phyloP scores from a whole-genome alignment of 495 filamentous ascomycete genomes.

The Parmelia sp. region DNA sequence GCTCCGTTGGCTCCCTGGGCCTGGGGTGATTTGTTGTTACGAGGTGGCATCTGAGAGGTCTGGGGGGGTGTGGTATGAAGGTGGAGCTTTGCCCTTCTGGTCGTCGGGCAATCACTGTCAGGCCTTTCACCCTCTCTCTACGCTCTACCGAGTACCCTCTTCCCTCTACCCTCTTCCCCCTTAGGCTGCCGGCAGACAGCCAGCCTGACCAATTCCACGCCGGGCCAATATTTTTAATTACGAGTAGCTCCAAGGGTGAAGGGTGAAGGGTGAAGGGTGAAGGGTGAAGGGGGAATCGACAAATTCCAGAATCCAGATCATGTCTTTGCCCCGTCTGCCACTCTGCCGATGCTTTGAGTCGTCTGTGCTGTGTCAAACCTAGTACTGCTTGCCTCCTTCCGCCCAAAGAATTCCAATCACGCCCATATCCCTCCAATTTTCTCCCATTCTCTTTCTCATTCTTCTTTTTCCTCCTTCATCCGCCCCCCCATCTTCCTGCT shows the following conservation, averaged over 20 bases:
- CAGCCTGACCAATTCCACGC: slow-evolving; percentile 20
- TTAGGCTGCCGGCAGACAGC: slow-evolving; percentile 11
- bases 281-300: too few relatives aligned
- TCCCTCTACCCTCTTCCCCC: neutral
- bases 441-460: slow-evolving; percentile 1
- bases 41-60: slow-evolving; percentile 6
- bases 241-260: too few relatives aligned
- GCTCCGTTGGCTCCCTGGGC: neutral
- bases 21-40: slow-evolving; percentile 8
- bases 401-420: slow-evolving; percentile 21
- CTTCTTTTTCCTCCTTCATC: slow-evolving; percentile 13
- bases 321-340: slow-evolving; percentile 22
- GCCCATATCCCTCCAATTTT: slow-evolving; percentile 14
- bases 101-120: slow-evolving; percentile 11
- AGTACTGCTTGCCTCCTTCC: slow-evolving; percentile 28
- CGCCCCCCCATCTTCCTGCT: slow-evolving; percentile 1
- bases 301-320: slow-evolving; percentile 19
- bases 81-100: slow-evolving; percentile 17
- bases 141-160: too few relatives aligned
- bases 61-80: slow-evolving; percentile 11
- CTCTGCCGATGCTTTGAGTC: slow-evolving; percentile 17
- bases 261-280: too few relatives aligned
- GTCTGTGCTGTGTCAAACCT: slow-evolving; percentile 24
- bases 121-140: neutral
- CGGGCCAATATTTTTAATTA: neutral